Evolutionary conservation across 352 stramenopile species (phyloP).

Genomic region (Pythium rishiriense): DNA sequence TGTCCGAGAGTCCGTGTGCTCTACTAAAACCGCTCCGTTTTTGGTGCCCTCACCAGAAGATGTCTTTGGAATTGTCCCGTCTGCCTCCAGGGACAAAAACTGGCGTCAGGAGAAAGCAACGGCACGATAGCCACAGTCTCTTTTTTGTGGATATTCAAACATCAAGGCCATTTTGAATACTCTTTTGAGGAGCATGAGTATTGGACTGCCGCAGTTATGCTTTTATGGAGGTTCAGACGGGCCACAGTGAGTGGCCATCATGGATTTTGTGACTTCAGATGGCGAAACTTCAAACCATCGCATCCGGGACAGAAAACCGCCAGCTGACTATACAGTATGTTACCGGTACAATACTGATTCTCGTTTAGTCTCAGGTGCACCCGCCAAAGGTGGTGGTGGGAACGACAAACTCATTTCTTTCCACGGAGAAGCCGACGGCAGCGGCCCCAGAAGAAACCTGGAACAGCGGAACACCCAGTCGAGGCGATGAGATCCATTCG

Average conservation of each 20-base stretch:
- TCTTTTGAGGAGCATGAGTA: not conserved
- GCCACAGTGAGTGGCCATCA: not conserved
- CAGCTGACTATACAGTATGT: too few relatives aligned
- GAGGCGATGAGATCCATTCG: too few relatives aligned
- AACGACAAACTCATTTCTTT: too few relatives aligned
- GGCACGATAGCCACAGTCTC: too few relatives aligned
- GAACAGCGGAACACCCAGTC: too few relatives aligned
- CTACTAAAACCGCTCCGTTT: slow-evolving; percentile 5
- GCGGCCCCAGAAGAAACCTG: too few relatives aligned
- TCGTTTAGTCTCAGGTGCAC: too few relatives aligned
- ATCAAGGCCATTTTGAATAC: not conserved
- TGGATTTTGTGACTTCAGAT: not conserved
- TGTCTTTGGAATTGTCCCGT: not conserved
- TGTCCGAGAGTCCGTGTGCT: too few relatives aligned
- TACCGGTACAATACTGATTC: too few relatives aligned
- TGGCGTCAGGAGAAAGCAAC: too few relatives aligned
- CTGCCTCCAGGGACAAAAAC: not conserved
- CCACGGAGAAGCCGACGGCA: too few relatives aligned
- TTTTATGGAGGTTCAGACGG: not conserved
- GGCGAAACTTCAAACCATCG: not conserved
- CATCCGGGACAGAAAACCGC: not conserved
- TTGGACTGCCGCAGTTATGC: not conserved
- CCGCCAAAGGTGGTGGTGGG: too few relatives aligned
- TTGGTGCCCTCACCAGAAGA: slow-evolving; percentile 13
- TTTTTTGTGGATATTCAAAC: not conserved